Evolutionary conservation across 2,329 filamentous ascomycete genomes (phyloP), one percentile per base, ranked within the genome.

Genomic region (Beauveria rudraprayagi): DNA sequence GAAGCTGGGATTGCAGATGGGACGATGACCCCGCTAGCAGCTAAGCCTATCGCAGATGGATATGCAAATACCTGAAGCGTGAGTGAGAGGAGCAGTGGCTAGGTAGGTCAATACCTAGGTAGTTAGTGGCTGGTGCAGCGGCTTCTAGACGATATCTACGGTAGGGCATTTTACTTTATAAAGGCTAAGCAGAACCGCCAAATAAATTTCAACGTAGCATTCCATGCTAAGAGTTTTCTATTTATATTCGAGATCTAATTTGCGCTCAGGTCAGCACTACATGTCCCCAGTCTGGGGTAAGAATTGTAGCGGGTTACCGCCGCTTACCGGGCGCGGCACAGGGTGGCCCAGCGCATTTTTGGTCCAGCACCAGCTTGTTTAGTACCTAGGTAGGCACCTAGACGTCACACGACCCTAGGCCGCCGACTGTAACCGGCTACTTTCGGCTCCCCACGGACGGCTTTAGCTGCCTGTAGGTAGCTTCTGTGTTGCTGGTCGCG

Each of bases 391-490:
- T 19, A 41, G 26, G 24, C 5, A 26, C 24, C 24, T 26, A 30
- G 34, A n/a, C 44, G 30, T 58, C 55, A 56, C 55, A 56, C 43
- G 44, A 57, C 54, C n/a, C n/a, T n/a, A 24, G 37, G 11, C 7
- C 7, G 24, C 26, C 24, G 22, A 30, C 47, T 51, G 47, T 47
- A 52, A 59, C 22, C 59, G 71, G 70, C 66, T 73, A 73, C 65
- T 66, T 65, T 66, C 71, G 71, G 71, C 69, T 72, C 69, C 66
- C 68, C 66, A 64, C 70, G 70, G 71, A 65, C 68, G 60, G 62
- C 54, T 51, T 60, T 44, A 28, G 61, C 48, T 40, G 44, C 14
- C 19, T 22, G 44, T 52, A 60, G 37, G 44, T 52, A 60, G 37
- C 65, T 19, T 26, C 40, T 57, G 26, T 19, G 26, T 60, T 34